Evolutionary conservation across 2,329 filamentous ascomycete species (phyloP).

Genomic region (Chalaropsis thielavioides): DNA sequence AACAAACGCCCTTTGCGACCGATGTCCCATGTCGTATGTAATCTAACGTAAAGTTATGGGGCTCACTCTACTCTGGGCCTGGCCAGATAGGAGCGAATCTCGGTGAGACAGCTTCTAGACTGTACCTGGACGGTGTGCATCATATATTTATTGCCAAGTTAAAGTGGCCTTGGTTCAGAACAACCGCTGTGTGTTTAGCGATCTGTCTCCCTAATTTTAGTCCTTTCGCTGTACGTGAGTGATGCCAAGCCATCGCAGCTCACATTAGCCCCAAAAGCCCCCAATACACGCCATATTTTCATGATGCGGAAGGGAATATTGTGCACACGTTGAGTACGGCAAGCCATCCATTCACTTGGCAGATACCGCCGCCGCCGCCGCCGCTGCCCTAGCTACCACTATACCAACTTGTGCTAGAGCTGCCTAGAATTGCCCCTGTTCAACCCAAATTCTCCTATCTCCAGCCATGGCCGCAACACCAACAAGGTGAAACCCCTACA

Average conservation of each 20-base stretch:
- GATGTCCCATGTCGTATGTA: background rate
- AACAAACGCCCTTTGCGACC: background rate
- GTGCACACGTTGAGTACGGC: background rate
- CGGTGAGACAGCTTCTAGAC: background rate
- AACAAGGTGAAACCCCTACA: background rate
- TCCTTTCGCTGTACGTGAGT: background rate
- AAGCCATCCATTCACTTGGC: background rate
- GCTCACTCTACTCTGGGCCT: too few relatives aligned
- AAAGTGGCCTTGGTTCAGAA: background rate
- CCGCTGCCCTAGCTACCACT: background rate
- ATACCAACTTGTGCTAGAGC: background rate
- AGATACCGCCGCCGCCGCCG: background rate
- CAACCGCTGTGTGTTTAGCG: background rate
- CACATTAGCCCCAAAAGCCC: background rate
- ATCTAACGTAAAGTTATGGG: background rate
- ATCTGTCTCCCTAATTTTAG: background rate
- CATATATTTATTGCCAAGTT: background rate
- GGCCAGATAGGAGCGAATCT: background rate
- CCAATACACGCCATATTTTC: background rate
- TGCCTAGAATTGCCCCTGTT: background rate
- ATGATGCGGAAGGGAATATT: background rate
- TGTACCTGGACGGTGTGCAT: background rate
- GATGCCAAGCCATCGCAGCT: background rate
- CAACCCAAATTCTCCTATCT: background rate
- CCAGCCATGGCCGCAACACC: background rate